Conservation (phyloP, 805 yeast genomes). For the Yamadazyma olivae region DNA sequence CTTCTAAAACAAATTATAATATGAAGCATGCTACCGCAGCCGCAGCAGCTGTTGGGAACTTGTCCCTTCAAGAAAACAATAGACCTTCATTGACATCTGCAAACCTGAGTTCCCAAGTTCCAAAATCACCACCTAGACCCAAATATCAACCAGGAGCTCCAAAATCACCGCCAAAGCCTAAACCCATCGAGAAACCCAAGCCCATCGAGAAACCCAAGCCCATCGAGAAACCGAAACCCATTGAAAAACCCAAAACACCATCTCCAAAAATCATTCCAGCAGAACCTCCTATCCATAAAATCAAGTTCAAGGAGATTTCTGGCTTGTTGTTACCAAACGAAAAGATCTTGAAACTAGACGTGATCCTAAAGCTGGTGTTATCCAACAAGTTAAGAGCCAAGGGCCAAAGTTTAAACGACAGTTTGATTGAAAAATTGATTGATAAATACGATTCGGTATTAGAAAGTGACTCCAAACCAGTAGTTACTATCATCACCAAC, state of each 20-base stretch:
- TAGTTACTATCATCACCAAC: constrained; percentile 37
- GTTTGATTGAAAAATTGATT: constrained; percentile 30
- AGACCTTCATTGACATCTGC: not conserved
- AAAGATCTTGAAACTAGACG: constrained; percentile 40
- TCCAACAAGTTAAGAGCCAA: constrained; percentile 20
- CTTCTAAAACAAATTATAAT: not conserved
- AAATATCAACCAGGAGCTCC: not conserved
- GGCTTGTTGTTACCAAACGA: constrained; percentile 29
- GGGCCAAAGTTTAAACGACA: constrained; percentile 24
- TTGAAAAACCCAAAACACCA: constrained; percentile 1
- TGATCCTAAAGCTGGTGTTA: constrained; percentile 34
- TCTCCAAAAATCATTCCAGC: not conserved
- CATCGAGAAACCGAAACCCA: not conserved
- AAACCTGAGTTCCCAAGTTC: not conserved
- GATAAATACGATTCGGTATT: constrained; percentile 18
- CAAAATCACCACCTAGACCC: not conserved
- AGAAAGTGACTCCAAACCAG: constrained; percentile 22
- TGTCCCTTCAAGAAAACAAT: constrained; percentile 1
- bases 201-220: not conserved
- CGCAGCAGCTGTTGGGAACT: constrained; percentile 8
- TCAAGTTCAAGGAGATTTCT: constrained; percentile 34
- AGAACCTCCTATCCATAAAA: constrained; percentile 6
- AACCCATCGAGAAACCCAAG: not conserved
- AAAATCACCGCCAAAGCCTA: not conserved
- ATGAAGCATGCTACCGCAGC: constrained; percentile 9